These are phyloP conservation scores for Penicillium rolfsii DNA, from an alignment of 2,329 filamentous ascomycete genomes.

Conservation along the genomic window DNA sequence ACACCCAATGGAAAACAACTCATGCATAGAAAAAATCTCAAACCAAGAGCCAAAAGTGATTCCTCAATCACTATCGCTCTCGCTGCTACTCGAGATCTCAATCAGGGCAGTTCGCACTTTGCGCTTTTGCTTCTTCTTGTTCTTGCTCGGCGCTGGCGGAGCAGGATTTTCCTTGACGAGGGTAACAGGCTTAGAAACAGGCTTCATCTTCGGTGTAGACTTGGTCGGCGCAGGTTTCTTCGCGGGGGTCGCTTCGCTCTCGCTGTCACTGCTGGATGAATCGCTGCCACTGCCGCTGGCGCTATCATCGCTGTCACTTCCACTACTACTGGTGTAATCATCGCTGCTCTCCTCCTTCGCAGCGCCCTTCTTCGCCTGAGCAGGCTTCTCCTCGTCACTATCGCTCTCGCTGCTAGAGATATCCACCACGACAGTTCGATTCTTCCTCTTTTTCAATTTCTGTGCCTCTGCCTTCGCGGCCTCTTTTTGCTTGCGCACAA, in stretches of 20 bases:
- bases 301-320: slow-evolving; percentile 26
- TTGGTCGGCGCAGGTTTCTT: slow-evolving; percentile 19
- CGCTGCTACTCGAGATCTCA: slow-evolving; percentile 33
- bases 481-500: slow-evolving; percentile 31
- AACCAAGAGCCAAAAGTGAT: background rate
- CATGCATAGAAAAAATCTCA: background rate
- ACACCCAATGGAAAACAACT: background rate
- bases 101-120: slow-evolving; percentile 29
- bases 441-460: slow-evolving; percentile 44
- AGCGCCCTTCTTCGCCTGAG: slow-evolving; percentile 26
- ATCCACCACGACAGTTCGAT: slow-evolving; percentile 47
- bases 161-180: slow-evolving; percentile 17
- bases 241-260: slow-evolving; percentile 10
- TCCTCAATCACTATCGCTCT: slow-evolving; percentile 31
- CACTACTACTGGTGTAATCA: slow-evolving; percentile 26
- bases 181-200: background rate
- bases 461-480: slow-evolving; percentile 19
- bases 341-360: slow-evolving; percentile 20
- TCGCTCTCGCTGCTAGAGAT: slow-evolving; percentile 47
- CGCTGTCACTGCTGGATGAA: slow-evolving; percentile 27
- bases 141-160: slow-evolving; percentile 17
- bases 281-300: slow-evolving; percentile 26
- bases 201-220: slow-evolving; percentile 9
- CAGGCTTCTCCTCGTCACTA: slow-evolving; percentile 17
- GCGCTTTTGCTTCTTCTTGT: slow-evolving; percentile 33